Percentiles rank a stretch among this genome's conserved stretches.
Evolutionary conservation across 2,329 filamentous ascomycete species (phyloP).

Genomic region (Aspergillus luchuensis): DNA sequence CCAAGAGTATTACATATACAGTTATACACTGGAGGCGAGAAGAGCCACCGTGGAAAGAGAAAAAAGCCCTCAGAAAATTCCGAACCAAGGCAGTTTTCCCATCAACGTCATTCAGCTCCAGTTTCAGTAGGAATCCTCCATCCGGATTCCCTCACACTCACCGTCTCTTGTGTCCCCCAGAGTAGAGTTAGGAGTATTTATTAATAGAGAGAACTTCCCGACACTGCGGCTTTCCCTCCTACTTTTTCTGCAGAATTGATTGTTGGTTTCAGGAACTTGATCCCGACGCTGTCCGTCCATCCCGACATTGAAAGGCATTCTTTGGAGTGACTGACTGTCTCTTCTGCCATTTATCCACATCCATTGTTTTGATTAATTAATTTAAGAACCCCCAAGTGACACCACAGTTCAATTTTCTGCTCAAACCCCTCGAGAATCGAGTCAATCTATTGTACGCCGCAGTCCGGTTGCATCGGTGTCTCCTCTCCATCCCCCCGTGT

Average conservation of each 20-base stretch:
- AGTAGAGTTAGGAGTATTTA: neutral
- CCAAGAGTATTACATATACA: neutral
- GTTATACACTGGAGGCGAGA: neutral
- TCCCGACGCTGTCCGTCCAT: neutral
- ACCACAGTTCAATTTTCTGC: neutral
- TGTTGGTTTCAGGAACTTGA: neutral
- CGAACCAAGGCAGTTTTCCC: neutral
- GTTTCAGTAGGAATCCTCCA: constrained; percentile 3
- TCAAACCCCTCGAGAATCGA: neutral
- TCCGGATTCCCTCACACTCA: neutral
- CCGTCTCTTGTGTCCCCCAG: neutral
- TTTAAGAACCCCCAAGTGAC: neutral
- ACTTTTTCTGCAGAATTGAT: neutral
- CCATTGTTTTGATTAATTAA: neutral
- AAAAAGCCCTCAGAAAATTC: neutral
- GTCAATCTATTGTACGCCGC: no score
- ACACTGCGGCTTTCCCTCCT: neutral
- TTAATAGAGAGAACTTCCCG: neutral
- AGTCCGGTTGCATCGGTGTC: neutral
- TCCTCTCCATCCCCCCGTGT: neutral
- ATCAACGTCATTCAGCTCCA: constrained; percentile 12
- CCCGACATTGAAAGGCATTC: neutral
- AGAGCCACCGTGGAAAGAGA: neutral
- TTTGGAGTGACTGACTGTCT: neutral
- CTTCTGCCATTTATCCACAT: neutral